Base-by-base conservation (phyloP, 371 early-diverging fungal species). In the Phascolomyces articulosus region DNA sequence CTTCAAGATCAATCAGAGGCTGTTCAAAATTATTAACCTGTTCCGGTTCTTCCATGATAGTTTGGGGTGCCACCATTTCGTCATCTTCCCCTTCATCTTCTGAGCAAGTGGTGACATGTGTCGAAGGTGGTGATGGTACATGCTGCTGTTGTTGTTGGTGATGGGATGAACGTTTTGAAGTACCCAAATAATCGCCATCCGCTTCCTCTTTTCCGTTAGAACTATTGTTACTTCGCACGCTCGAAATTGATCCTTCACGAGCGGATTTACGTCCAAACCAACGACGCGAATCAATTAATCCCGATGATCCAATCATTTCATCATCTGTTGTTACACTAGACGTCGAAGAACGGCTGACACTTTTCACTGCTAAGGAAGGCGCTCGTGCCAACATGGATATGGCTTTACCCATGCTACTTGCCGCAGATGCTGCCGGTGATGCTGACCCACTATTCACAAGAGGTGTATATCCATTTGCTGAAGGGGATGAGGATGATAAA, bases 181-280 rank as follows among this genome's bases (percentile, higher is more conserved):
- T 34, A 34, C 11, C 34, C 9, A 34, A 9, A 13, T 40, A 38
- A 47, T 26, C 44, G 21, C 23, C 31, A 16, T 56, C 57, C 10
- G 38, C 41, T 15, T 34, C 40, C 29, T 31, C 55, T n/a, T 56
- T 56, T 20, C 64, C 56, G 23, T 57, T 63, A 16, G 57, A 48
- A n/a, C 40, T 63, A 11, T 64, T 58, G 26, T 40, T 41, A 41
- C 58, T 58, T 24, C 58, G 38, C 6, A 58, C 41, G 11, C 77
- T 77, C 1, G 74, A 77, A 0, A 77, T 49, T 0, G 77, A 77
- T 7, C 68, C 77, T 53, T 71, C 64, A 40, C 77, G 64, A 26
- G 65, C 24, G 6, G 63, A 49, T 49, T 44, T 56, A 10, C 68
- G 63, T 16, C 55, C 56, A 27, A 67, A 66, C 60, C 66, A 63